Base-by-base conservation (phyloP, 2,329 filamentous ascomycete genomes). In the Exophiala dermatitidis region DNA sequence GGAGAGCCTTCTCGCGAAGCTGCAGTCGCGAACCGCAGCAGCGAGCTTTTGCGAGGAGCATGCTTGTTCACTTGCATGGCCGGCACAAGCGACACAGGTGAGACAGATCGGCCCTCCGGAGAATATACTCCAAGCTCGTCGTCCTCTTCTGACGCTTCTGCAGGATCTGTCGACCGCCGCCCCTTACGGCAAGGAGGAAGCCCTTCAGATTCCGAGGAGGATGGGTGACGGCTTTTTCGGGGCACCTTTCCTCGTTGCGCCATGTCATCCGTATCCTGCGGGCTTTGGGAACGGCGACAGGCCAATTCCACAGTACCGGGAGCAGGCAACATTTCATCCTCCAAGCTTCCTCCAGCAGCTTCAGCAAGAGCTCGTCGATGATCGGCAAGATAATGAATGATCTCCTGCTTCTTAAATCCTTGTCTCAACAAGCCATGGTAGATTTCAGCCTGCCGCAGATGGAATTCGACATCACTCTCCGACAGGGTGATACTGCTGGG, bases 401-500 rank as follows among this genome's bases (percentile, higher is more conserved):
- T 57, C 26, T 63, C 58, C 7, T 59, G 31, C 45, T 55, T 60
- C 47, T 56, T 61, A 58, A 60, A 64, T 28, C 62, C 60, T 41
- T 62, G 60, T 42, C 48, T 57, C 26, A 59, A 43, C 26, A 64
- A 46, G 42, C 59, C 57, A 40, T 59, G 52, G 34, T 60, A 58
- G 40, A 60, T 60, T 8, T 62, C 51, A 47, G 59, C 46, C 42
- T 62, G 57, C 36, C 65, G 62, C 12, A 71, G 58, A 41, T 66
- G 63, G 51, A 57, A 63, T 31, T 65, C 60, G 26, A 71, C 32
- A 53, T 72, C 69, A 19, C 65, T 58, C 12, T 68, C 63, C 1
- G 62, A 63, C 30, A 71, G 58, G 28, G 52, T 49, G 44, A 72
- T 66, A 32, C 64, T 57, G 5, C 67, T 69, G 34, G 67, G 64